phyloP scores from a whole-genome alignment of 2,329 filamentous ascomycete species.

The Purpureocillium takamizusanense region DNA sequence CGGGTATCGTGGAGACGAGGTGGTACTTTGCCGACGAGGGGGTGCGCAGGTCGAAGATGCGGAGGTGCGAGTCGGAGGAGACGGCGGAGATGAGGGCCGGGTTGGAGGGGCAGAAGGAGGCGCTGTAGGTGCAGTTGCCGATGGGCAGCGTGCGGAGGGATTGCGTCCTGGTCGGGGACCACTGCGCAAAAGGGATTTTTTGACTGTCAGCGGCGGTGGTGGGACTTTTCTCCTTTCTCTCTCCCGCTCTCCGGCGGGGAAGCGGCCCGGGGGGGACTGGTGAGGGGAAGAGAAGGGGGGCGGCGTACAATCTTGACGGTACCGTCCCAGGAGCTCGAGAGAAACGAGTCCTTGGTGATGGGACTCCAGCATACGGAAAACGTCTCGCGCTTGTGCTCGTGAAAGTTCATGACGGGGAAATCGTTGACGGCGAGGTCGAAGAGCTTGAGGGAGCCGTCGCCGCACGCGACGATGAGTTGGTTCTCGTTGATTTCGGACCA shows the following conservation, averaged over 20 bases:
- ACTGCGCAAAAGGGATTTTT: constrained; percentile 37
- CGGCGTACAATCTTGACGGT: constrained; percentile 73
- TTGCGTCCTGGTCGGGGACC: constrained; percentile 68
- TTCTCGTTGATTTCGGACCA: constrained; percentile 98
- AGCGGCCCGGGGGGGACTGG: too few species aligned
- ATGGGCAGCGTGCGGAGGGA: constrained; percentile 82
- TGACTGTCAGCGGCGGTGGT: not conserved
- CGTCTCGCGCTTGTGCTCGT: constrained; percentile 87
- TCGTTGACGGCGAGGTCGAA: constrained; percentile 76
- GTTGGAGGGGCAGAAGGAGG: constrained; percentile 83
- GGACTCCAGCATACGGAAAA: constrained; percentile 92
- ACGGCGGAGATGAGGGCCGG: constrained; percentile 80
- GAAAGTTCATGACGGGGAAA: constrained; percentile 85
- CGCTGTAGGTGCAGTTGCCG: constrained; percentile 88
- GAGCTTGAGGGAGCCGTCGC: constrained; percentile 89
- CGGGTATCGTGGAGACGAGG: constrained; percentile 72
- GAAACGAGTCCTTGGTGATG: constrained; percentile 80
- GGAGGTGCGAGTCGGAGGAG: constrained; percentile 78
- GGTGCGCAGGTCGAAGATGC: constrained; percentile 85
- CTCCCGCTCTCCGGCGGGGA: too few species aligned
- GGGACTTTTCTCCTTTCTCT: too few species aligned
- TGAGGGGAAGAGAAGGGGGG: not conserved
- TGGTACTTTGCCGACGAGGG: constrained; percentile 83
- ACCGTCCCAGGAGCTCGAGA: constrained; percentile 91
- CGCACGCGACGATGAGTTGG: constrained; percentile 80